Evolutionary conservation across 1,284 basidiomycete species (phyloP).

Genomic region (Abortiporus biennis): DNA sequence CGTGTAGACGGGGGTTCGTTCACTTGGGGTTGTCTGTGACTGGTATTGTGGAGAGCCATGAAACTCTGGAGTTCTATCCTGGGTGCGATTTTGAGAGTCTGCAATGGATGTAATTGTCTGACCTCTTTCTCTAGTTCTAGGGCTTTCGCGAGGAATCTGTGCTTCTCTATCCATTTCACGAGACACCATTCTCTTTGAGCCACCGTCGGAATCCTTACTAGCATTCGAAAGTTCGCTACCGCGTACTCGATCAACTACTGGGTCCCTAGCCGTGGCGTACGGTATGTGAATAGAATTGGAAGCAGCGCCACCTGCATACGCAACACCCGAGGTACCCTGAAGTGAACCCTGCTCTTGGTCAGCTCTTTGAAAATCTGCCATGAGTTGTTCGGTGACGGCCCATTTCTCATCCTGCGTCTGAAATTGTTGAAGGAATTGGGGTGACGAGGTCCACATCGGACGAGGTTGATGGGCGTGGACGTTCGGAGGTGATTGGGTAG

Average conservation of each 20-base stretch:
- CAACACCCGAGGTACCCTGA: slow-evolving; percentile 40
- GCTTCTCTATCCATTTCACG: slow-evolving; percentile 31
- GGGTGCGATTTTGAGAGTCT: slow-evolving; percentile 26
- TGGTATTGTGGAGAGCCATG: slow-evolving; percentile 47
- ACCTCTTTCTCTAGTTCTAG: slow-evolving; percentile 44
- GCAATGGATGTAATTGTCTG: slow-evolving; percentile 27
- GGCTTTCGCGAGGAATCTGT: slow-evolving; percentile 41
- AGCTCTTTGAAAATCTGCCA: slow-evolving; percentile 64
- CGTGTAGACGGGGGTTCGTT: slow-evolving; percentile 42
- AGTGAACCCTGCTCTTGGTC: slow-evolving; percentile 28
- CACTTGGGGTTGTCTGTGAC: slow-evolving; percentile 39
- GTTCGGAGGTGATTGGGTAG: slow-evolving; percentile 14
- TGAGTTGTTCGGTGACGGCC: slow-evolving; percentile 62
- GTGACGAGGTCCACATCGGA: slow-evolving; percentile 45
- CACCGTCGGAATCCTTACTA: slow-evolving; percentile 41
- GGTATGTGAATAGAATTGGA: slow-evolving; percentile 20
- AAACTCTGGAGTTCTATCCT: slow-evolving; percentile 41
- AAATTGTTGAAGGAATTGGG: slow-evolving; percentile 46
- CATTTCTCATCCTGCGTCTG: slow-evolving; percentile 49
- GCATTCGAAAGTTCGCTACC: slow-evolving; percentile 45
- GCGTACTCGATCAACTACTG: slow-evolving; percentile 49
- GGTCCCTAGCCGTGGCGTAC: slow-evolving; percentile 21
- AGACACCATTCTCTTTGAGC: slow-evolving; percentile 22
- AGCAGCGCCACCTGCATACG: slow-evolving; percentile 44
- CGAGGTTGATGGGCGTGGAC: slow-evolving; percentile 47